These are phyloP conservation scores for Suhomyces panamericanus DNA, from an alignment of 1,139 yeast species.

Conservation along the genomic window DNA sequence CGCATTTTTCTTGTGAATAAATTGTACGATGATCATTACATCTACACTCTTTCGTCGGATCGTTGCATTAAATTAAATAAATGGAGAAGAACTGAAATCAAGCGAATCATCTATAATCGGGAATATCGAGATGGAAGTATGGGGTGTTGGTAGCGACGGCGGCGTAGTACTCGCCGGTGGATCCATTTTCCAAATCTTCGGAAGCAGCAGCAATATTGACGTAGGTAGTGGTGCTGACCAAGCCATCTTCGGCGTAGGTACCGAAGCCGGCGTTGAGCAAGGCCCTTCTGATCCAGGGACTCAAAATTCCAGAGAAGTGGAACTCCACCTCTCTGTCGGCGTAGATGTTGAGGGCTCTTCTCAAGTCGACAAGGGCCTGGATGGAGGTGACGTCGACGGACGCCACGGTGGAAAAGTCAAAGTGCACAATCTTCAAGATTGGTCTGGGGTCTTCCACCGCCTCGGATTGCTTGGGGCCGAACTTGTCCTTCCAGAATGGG, in stretches of 20 bases:
- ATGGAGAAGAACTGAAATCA: slow-evolving; percentile 2
- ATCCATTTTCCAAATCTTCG: slow-evolving; percentile 35
- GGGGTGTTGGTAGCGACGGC: slow-evolving; percentile 76
- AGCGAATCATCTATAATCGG: slow-evolving; percentile 48
- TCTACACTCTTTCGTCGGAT: background rate
- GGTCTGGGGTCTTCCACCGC: slow-evolving; percentile 57
- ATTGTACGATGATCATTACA: too few relatives aligned
- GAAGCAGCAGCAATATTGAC: slow-evolving; percentile 39
- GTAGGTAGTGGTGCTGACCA: slow-evolving; percentile 41
- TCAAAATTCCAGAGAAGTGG: slow-evolving; percentile 82
- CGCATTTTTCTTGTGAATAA: too few relatives aligned
- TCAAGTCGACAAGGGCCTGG: slow-evolving; percentile 74
- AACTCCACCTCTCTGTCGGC: slow-evolving; percentile 85
- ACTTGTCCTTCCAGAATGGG: slow-evolving; percentile 30
- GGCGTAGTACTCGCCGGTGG: slow-evolving; percentile 45
- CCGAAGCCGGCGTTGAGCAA: slow-evolving; percentile 82
- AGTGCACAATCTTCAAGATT: slow-evolving; percentile 63
- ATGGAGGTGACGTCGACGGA: slow-evolving; percentile 78
- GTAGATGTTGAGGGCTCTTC: slow-evolving; percentile 69
- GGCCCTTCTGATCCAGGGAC: slow-evolving; percentile 85
- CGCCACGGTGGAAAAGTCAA: slow-evolving; percentile 78
- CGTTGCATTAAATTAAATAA: background rate
- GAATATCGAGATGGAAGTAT: slow-evolving; percentile 84
- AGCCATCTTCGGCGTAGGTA: slow-evolving; percentile 45
- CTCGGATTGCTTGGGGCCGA: slow-evolving; percentile 16